Conservation (phyloP, 768 basidiomycete genomes). For the Boletus fagicola region DNA sequence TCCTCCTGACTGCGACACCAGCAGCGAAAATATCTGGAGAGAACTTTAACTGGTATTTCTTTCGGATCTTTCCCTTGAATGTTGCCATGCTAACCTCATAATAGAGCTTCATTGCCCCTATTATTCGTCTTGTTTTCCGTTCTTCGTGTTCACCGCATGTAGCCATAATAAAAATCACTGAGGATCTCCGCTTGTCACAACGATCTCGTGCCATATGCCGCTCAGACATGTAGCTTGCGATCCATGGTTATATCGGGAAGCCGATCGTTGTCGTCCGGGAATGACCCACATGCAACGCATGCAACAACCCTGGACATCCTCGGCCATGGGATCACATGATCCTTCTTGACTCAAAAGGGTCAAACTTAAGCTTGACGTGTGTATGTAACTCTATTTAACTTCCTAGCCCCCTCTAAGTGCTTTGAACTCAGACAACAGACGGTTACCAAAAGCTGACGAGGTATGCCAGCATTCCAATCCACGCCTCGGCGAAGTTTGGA, state of each 20-base stretch:
- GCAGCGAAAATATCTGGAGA: constrained; percentile 32
- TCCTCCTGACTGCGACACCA: constrained; percentile 27
- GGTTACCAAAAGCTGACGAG: constrained; percentile 7
- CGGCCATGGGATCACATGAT: constrained; percentile 5
- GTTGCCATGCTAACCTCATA: background rate
- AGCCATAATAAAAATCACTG: constrained; percentile 10
- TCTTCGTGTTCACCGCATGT: constrained; percentile 21
- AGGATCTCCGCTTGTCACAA: constrained; percentile 10
- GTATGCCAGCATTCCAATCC: constrained; percentile 14
- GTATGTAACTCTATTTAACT: constrained; percentile 23
- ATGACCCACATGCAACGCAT: background rate
- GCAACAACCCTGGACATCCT: background rate
- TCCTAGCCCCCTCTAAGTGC: background rate
- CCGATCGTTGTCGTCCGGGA: constrained; percentile 5
- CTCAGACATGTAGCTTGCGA: background rate
- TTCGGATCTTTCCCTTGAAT: constrained; percentile 1
- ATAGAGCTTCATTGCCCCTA: constrained; percentile 3
- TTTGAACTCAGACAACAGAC: constrained; percentile 19
- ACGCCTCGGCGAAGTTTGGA: constrained; percentile 2
- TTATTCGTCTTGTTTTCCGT: constrained; percentile 6
- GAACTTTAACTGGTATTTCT: constrained; percentile 26
- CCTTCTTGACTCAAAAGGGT: constrained; percentile 1
- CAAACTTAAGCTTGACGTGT: constrained; percentile 24
- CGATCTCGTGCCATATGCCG: background rate
- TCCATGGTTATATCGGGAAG: constrained; percentile 3